Evolutionary conservation across 2,329 filamentous ascomycete species (phyloP).

Genomic region (Apiospora hydei): DNA sequence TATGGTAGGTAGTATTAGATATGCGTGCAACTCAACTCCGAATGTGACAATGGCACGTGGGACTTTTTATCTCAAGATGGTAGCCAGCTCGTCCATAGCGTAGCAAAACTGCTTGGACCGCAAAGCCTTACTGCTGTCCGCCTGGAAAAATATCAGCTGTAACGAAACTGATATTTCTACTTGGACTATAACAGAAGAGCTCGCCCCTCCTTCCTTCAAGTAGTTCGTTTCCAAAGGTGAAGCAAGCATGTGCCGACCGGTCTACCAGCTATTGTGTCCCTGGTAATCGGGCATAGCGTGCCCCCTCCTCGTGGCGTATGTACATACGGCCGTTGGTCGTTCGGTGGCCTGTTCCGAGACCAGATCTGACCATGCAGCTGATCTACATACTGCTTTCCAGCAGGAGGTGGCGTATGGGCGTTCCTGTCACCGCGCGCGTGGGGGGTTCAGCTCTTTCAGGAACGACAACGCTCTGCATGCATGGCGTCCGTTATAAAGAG

Average conservation of each 20-base stretch:
- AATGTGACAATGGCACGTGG: background rate
- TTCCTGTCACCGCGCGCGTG: background rate
- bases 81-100: background rate
- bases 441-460: background rate
- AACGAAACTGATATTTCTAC: background rate
- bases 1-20: no score
- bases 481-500: background rate
- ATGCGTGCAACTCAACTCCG: background rate
- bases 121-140: background rate
- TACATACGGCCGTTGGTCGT: background rate
- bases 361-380: background rate
- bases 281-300: background rate
- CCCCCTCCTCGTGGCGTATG: background rate
- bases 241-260: background rate
- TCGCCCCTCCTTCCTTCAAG: background rate
- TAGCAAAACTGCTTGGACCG: background rate
- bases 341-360: background rate
- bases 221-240: background rate
- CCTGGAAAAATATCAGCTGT: background rate
- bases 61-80: background rate
- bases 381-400: background rate
- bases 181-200: background rate
- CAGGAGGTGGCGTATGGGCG: background rate
- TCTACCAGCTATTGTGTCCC: background rate
- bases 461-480: background rate